phyloP scores from a whole-genome alignment of 2,329 filamentous ascomycete species.

The Colletotrichum echinochloae region DNA sequence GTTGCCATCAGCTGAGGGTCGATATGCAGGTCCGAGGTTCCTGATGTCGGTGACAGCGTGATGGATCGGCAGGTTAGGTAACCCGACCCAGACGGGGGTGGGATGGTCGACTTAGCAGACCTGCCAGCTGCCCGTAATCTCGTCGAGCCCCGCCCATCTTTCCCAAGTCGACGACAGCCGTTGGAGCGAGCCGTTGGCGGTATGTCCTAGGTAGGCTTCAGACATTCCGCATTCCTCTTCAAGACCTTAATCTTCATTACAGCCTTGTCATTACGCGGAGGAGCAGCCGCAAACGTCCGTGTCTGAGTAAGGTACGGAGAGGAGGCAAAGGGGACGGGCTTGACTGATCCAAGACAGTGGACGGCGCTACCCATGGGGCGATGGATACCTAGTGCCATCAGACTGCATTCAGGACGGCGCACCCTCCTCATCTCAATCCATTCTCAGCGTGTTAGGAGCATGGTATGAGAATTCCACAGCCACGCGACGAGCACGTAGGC shows the following conservation, averaged over 20 bases:
- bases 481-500: not conserved
- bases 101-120: not conserved
- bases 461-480: conserved; percentile 1
- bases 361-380: conserved; percentile 15
- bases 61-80: conserved; percentile 15
- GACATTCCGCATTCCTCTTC: conserved; percentile 23
- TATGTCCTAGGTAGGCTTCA: conserved; percentile 22
- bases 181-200: conserved; percentile 22
- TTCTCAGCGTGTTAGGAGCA: conserved; percentile 11
- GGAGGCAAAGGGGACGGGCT: not conserved
- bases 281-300: conserved; percentile 22
- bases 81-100: not conserved
- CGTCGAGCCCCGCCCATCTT: not conserved
- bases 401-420: conserved; percentile 28
- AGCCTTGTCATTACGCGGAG: conserved; percentile 2
- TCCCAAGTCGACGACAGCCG: not conserved
- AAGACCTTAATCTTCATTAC: conserved; percentile 15
- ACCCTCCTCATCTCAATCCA: conserved; percentile 33
- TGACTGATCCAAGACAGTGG: conserved; percentile 32
- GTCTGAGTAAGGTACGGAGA: conserved; percentile 36
- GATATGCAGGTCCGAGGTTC: conserved; percentile 28
- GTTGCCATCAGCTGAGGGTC: conserved; percentile 31
- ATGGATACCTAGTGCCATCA: conserved; percentile 17
- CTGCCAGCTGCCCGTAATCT: not conserved
- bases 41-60: conserved; percentile 21